A percentile compares a stretch with the other conserved stretches of the same genome.
Conservation (phyloP, 129 eudicot genomes). For the Lonicera japonica region DNA sequence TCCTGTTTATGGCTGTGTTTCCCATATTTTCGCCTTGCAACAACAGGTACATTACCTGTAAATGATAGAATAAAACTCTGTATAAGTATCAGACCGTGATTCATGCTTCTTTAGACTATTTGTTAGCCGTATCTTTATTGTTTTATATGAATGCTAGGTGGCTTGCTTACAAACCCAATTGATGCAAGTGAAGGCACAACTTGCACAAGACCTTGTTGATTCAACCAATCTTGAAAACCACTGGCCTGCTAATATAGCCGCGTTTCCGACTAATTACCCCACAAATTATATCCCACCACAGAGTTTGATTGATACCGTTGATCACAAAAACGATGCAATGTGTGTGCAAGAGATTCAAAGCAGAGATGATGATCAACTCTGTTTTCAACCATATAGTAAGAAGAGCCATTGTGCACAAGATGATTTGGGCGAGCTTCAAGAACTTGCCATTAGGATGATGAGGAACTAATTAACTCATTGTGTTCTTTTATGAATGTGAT, state of each 20-base stretch:
- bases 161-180: slow-evolving; percentile 85
- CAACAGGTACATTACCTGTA: slow-evolving; percentile 32
- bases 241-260: slow-evolving; percentile 34
- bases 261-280: slow-evolving; percentile 14
- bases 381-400: slow-evolving; percentile 28
- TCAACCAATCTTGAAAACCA: slow-evolving; percentile 46
- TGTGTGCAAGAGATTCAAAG: slow-evolving; percentile 49
- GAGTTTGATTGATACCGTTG: slow-evolving; percentile 72
- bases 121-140: too few species aligned
- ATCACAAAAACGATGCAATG: slow-evolving; percentile 32
- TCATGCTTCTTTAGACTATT: too few species aligned
- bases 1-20: slow-evolving; percentile 41
- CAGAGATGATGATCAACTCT: slow-evolving; percentile 21
- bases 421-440: slow-evolving; percentile 93
- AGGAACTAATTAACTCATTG: slow-evolving; percentile 42
- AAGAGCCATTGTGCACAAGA: slow-evolving; percentile 54
- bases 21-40: slow-evolving; percentile 41
- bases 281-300: slow-evolving; percentile 57
- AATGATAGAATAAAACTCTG: background rate
- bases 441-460: slow-evolving; percentile 88
- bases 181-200: slow-evolving; percentile 81
- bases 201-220: slow-evolving; percentile 51
- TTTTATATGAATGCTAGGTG: slow-evolving; percentile 43
- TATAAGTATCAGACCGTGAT: too few species aligned
- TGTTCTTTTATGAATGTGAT: slow-evolving; percentile 19